Percentiles rank a stretch among this genome's conserved stretches.
phyloP scores from a whole-genome alignment of 495 filamentous ascomycete genomes.

The Penicillium taxi region DNA sequence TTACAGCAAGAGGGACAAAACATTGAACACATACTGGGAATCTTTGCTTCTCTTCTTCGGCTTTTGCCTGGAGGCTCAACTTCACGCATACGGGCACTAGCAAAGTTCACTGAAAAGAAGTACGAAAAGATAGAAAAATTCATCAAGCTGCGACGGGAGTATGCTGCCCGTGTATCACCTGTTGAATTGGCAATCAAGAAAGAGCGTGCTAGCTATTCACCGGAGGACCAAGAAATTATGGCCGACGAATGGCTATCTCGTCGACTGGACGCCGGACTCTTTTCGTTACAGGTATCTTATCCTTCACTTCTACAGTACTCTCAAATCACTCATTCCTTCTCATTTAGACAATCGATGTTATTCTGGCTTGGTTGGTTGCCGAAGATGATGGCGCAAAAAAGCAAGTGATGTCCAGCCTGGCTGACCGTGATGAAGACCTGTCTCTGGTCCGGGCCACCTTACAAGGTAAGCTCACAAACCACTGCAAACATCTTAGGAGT shows the following conservation, averaged over 20 bases:
- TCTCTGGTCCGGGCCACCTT: constrained; percentile 58
- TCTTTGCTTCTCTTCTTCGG: constrained; percentile 79
- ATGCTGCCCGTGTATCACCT: constrained; percentile 51
- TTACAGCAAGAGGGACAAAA: constrained; percentile 53
- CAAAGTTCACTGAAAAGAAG: constrained; percentile 93
- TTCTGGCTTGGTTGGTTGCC: constrained; percentile 86
- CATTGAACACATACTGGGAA: constrained; percentile 80
- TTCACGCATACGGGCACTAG: constrained; percentile 72
- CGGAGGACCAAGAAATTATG: constrained; percentile 55
- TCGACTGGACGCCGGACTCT: constrained; percentile 80
- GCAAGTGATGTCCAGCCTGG: constrained; percentile 55
- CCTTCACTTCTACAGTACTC: neutral
- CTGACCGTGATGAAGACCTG: constrained; percentile 59
- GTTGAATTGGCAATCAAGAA: constrained; percentile 61
- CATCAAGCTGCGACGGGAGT: constrained; percentile 62
- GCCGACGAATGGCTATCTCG: constrained; percentile 76
- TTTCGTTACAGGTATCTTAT: constrained; percentile 57
- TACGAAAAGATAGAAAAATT: constrained; percentile 75
- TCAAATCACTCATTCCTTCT: constrained; percentile 1
- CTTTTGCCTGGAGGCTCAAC: constrained; percentile 70
- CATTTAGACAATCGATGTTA: constrained; percentile 65
- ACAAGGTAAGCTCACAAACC: constrained; percentile 43
- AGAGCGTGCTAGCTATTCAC: constrained; percentile 39
- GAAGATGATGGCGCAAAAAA: constrained; percentile 76
- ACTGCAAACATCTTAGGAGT: no score